Evolutionary conservation across 306 rosid genomes (phyloP), one percentile per base, ranked within the genome.

Genomic region (Rubus idaeus): DNA sequence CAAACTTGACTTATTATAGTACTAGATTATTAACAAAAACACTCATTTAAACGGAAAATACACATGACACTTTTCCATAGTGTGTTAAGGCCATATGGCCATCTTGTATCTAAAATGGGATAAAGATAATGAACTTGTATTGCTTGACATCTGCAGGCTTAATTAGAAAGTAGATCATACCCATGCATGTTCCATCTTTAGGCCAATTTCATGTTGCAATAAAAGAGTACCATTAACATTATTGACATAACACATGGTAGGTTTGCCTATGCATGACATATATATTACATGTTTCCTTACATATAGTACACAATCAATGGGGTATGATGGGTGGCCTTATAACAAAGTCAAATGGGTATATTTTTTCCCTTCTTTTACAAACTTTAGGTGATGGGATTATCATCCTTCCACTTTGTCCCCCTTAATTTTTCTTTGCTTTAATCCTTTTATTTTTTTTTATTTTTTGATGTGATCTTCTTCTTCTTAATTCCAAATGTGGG

Each of bases 381-480:
- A 89, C 96, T 89, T 90, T 94, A 84, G 90, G 75, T 86, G 91
- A 94, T 90, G 90, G 86, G 88, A 94, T 90, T 89, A 91, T 88
- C 97, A 90, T 94, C 79, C 96, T 77, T 94, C 98, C 98, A 90
- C 98, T 94, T 90, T 94, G 98, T 91, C 98, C 90, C 97, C 91
- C 82, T 73, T 64, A 75, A 69, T 21, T 7, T 46, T 10, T 9
- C 13, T 73, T 68, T 23, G 12, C 75, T 76, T 75, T 52, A 45
- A 35, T 53, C 53, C 67, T 64, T 47, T 86, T 79, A 87, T 58
- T 5, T 79, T 39, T 81, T 81, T 58, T 5, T 79, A 26, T 81
- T 81, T 75, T 68, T 55, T 51, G 68, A 44, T 63, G 65, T 83
- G 69, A 64, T 6, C 69, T 5, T 14, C 44, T 64, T 72, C 75